These are phyloP conservation scores for Mycena rebaudengoi DNA, from an alignment of 768 basidiomycete genomes.

Conservation along the genomic window DNA sequence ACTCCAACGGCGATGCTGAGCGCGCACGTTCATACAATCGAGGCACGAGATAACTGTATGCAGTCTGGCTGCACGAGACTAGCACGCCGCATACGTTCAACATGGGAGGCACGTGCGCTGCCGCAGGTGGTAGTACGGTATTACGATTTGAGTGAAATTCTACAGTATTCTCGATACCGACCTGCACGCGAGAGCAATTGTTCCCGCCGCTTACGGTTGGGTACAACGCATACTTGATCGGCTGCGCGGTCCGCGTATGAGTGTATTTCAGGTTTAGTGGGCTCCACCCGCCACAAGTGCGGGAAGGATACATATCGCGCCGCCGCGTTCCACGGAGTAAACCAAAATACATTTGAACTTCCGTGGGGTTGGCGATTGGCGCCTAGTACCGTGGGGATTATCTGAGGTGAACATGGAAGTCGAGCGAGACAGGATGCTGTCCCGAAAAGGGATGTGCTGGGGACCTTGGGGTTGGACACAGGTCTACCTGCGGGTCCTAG, in stretches of 20 bases:
- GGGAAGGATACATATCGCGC: constrained; percentile 3
- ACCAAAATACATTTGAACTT: not conserved
- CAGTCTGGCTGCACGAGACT: not conserved
- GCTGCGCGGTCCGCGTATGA: constrained; percentile 5
- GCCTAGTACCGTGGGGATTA: not conserved
- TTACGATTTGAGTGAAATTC: not conserved
- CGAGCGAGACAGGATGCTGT: not conserved
- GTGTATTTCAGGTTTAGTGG: not conserved
- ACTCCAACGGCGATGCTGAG: constrained; percentile 3
- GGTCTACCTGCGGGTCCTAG: constrained; percentile 1
- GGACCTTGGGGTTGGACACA: not conserved
- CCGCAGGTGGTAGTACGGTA: not conserved
- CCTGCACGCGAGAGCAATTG: not conserved
- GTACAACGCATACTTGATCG: not conserved
- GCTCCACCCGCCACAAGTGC: not conserved
- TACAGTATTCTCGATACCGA: constrained; percentile 3
- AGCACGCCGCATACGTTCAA: not conserved
- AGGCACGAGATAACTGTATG: not conserved
- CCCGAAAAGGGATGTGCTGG: not conserved
- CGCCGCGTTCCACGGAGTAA: constrained; percentile 2
- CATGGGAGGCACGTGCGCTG: not conserved
- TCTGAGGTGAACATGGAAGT: not conserved
- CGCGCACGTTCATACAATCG: not conserved
- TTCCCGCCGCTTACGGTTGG: not conserved
- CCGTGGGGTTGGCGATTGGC: not conserved